Base-by-base conservation (phyloP, 2,329 filamentous ascomycete genomes). In the Phoma herbarum region DNA sequence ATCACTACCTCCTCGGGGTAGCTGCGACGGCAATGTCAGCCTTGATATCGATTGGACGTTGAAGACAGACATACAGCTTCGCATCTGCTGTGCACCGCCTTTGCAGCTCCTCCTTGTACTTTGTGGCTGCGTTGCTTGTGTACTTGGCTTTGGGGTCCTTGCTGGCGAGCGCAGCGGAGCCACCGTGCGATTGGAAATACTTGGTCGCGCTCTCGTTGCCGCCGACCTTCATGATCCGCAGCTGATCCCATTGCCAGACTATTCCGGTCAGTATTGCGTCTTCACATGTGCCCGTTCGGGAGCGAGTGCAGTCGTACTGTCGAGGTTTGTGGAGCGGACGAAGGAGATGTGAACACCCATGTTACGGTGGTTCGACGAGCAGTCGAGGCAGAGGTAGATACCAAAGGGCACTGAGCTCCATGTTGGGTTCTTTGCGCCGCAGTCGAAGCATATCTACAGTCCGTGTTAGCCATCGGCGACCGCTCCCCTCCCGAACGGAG, bases 331-430 rank as follows among this genome's bases (percentile, higher is more conserved):
- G 62, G 94, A 98, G 73, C 95, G 90, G 73, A 99, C 95, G 83
- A 99, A 99, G 70, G 94, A 97, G 80, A 99, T 97, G 81, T 99
- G 95, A 61, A 98, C 94, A 79, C 95, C 95, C 72, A 99, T 88
- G 79, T 98, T 98, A 71, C 95, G 90, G 80, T 99, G 95, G 79
- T 97, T 93, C 57, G 94, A 90, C 41, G 94, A 97, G 82, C 95
- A 99, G 81, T 99, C 95, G 72, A 99, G 89, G 76, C 95, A 99
- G 22, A 99, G 88, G 78, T 98, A 99, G 78, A 99, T 98, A 75
- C 92, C 95, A 65, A 99, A 93, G 11, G 94, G 93, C 29, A 97
- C 93, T 7, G 94, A 98, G 8, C 93, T 96, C 95, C 95, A 99
- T 59, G 95, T 98, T 62, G 95, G 95, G 76, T 97, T 97, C 82